phyloP scores from a whole-genome alignment of 2,329 filamentous ascomycete genomes.

The Conoideocrella luteorostrata region DNA sequence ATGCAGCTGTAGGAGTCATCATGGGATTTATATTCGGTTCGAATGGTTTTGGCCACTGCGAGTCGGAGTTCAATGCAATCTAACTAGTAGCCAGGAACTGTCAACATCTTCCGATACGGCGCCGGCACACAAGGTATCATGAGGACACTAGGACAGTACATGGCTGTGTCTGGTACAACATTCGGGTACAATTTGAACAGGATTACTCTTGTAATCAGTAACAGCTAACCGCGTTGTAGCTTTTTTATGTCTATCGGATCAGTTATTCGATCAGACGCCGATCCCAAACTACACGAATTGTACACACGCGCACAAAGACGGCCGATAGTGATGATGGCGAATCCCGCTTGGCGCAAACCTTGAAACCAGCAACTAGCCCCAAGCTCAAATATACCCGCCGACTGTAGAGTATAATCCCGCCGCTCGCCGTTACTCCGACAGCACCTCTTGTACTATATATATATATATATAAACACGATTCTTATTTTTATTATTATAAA shows the following conservation, averaged over 20 bases:
- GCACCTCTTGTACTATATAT: constrained; percentile 5
- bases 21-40: constrained; percentile 97
- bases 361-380: background rate
- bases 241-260: constrained; percentile 99
- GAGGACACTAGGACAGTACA: constrained; percentile 91
- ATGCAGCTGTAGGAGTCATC: constrained; percentile 80
- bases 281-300: constrained; percentile 65
- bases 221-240: constrained; percentile 29
- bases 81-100: constrained; percentile 56
- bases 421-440: background rate
- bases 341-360: constrained; percentile 28
- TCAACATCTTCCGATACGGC: constrained; percentile 93
- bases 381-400: constrained; percentile 8
- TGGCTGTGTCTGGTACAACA: constrained; percentile 88
- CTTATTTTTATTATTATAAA: too few relatives aligned
- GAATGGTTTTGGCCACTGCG: constrained; percentile 14
- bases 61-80: background rate
- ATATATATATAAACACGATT: background rate
- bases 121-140: constrained; percentile 90
- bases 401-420: background rate
- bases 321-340: constrained; percentile 56
- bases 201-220: background rate
- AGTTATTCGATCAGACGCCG: constrained; percentile 87
- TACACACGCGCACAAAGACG: constrained; percentile 69
- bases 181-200: constrained; percentile 63